phyloP scores from a whole-genome alignment of 129 eudicot genomes.

The Ambrosia trifida region DNA sequence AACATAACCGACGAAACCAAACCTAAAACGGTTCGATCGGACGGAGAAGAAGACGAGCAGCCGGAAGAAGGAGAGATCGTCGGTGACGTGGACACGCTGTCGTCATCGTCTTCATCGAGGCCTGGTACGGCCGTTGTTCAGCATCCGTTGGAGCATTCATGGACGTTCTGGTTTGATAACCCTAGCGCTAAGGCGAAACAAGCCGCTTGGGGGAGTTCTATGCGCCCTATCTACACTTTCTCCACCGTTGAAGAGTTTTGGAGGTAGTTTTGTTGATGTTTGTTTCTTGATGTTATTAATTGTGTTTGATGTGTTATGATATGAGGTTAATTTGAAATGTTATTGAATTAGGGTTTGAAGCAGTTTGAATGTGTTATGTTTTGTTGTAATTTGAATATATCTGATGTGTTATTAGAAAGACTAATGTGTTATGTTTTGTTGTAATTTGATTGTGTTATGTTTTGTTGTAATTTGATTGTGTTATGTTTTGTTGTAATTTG shows the following conservation, averaged over 20 bases:
- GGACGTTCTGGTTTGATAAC: slow-evolving; percentile 88
- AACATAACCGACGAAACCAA: slow-evolving; percentile 15
- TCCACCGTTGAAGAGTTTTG: slow-evolving; percentile 83
- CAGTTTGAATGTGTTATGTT: background rate
- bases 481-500: no score
- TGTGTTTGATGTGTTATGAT: background rate
- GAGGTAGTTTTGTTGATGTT: slow-evolving; percentile 48
- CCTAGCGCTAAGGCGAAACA: slow-evolving; percentile 54
- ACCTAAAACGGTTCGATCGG: slow-evolving; percentile 19
- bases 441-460: no score
- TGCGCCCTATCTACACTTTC: slow-evolving; percentile 82
- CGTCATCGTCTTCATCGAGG: slow-evolving; percentile 28
- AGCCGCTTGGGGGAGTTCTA: slow-evolving; percentile 69
- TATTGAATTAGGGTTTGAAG: slow-evolving; percentile 30
- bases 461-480: no score
- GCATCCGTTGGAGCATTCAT: slow-evolving; percentile 71
- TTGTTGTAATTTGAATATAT: background rate
- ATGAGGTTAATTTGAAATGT: background rate
- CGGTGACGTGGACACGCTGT: slow-evolving; percentile 41
- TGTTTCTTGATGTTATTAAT: background rate
- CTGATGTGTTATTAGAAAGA: no score
- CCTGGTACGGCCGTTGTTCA: slow-evolving; percentile 32
- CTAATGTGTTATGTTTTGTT: no score
- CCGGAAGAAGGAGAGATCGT: slow-evolving; percentile 70
- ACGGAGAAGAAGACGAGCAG: slow-evolving; percentile 36